Evolutionary conservation across 371 early-diverging fungal species (phyloP).

Genomic region (Nematocida major): DNA sequence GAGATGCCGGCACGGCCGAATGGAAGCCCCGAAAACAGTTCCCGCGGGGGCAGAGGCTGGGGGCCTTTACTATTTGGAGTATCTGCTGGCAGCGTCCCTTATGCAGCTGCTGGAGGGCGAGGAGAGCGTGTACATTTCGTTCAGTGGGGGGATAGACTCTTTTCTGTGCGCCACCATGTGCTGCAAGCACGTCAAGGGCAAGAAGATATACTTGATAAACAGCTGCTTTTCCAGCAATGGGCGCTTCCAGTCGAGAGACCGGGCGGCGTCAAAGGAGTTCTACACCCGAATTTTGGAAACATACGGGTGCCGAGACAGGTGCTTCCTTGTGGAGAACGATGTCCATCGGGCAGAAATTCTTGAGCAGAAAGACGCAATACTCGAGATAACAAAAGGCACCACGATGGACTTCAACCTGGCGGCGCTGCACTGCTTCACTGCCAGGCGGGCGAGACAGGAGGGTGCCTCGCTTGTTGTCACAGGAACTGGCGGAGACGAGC

Average conservation of each 20-base stretch:
- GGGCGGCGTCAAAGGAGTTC: not conserved
- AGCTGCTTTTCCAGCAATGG: slow-evolving; percentile 13
- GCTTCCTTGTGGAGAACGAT: slow-evolving; percentile 21
- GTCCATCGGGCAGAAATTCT: slow-evolving; percentile 13
- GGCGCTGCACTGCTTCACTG: slow-evolving; percentile 41
- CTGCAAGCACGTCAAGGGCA: not conserved
- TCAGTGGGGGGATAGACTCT: slow-evolving; percentile 51
- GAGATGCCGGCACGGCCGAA: no score
- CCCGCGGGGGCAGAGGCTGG: no score
- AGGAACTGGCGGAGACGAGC: slow-evolving; percentile 45
- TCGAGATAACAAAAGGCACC: not conserved
- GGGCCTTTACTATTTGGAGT: slow-evolving; percentile 7
- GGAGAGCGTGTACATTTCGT: slow-evolving; percentile 8
- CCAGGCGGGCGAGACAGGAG: not conserved
- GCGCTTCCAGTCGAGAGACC: not conserved
- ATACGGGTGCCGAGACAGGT: not conserved
- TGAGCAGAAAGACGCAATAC: not conserved
- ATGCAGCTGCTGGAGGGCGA: not conserved
- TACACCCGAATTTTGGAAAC: not conserved
- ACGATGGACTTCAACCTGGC: slow-evolving; percentile 50
- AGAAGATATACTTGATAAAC: slow-evolving; percentile 26
- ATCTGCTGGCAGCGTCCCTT: not conserved
- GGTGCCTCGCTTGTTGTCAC: slow-evolving; percentile 6
- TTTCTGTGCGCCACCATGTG: slow-evolving; percentile 29
- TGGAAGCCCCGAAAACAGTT: no score